Conservation (phyloP, 2,329 filamentous ascomycete species). For the Pseudogymnoascus sp. region DNA sequence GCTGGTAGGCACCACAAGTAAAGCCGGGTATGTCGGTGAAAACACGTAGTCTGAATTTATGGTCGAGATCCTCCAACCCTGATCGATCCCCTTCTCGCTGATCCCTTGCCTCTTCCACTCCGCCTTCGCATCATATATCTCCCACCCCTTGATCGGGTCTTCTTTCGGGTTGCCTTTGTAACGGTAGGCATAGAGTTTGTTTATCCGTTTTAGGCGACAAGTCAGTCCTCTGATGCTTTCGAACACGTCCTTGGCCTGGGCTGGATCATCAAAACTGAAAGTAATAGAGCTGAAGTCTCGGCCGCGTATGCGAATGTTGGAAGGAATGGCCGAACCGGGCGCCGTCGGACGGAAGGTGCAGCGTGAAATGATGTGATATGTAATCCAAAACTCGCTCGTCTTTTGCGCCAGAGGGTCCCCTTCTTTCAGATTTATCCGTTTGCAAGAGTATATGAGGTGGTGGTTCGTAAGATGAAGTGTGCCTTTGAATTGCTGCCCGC, state of each 20-base stretch:
- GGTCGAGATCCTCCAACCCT: conserved; percentile 80
- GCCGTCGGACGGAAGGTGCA: conserved; percentile 73
- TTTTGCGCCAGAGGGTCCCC: conserved; percentile 35
- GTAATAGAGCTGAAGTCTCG: conserved; percentile 92
- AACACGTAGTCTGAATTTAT: conserved; percentile 89
- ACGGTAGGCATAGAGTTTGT: conserved; percentile 84
- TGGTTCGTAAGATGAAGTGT: conserved; percentile 56
- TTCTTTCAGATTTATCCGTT: conserved; percentile 19
- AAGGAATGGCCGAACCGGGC: conserved; percentile 59
- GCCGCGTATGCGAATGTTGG: conserved; percentile 79
- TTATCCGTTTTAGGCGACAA: conserved; percentile 73
- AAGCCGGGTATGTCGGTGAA: conserved; percentile 82
- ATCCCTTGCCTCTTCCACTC: conserved; percentile 88
- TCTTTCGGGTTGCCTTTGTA: conserved; percentile 72
- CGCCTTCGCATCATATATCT: conserved; percentile 73
- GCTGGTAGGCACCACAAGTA: conserved; percentile 75
- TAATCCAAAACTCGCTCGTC: conserved; percentile 78
- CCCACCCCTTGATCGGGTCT: conserved; percentile 70
- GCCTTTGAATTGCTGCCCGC: conserved; percentile 49
- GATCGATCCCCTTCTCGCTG: conserved; percentile 68
- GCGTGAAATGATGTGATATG: conserved; percentile 82
- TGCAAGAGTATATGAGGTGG: conserved; percentile 41
- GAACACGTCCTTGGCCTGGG: conserved; percentile 73
- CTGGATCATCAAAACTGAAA: conserved; percentile 74
- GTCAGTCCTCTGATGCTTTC: conserved; percentile 77